Evolutionary conservation across 2,329 filamentous ascomycete genomes (phyloP).

Genomic region (Parascedosporium putredinis): DNA sequence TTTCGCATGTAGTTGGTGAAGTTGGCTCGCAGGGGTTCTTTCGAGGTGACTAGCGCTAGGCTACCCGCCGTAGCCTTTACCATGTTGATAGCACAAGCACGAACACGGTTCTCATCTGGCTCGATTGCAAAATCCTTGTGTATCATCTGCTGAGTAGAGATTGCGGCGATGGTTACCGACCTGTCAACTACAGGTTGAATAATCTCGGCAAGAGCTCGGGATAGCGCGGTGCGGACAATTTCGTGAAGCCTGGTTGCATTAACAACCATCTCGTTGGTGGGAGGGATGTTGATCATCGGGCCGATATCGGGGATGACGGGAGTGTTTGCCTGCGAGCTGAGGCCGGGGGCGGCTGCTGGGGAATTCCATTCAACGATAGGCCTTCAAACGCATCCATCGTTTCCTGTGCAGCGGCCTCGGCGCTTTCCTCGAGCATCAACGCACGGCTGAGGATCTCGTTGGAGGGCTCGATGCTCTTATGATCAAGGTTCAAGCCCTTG

Average conservation of each 20-base stretch:
- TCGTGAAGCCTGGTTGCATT: constrained; percentile 56
- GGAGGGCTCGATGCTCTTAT: constrained; percentile 82
- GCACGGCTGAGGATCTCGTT: constrained; percentile 73
- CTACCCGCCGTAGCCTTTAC: constrained; percentile 91
- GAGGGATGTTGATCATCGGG: constrained; percentile 68
- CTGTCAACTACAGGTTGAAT: constrained; percentile 95
- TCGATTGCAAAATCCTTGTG: constrained; percentile 95
- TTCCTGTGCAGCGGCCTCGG: constrained; percentile 52
- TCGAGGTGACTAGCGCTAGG: constrained; percentile 92
- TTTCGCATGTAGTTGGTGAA: constrained; percentile 92
- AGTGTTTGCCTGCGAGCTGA: constrained; percentile 69
- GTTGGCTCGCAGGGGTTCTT: constrained; percentile 90
- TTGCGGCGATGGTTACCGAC: constrained; percentile 94
- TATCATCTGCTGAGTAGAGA: constrained; percentile 90
- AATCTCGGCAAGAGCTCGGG: constrained; percentile 86
- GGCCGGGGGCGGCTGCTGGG: constrained; percentile 56
- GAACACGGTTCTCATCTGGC: constrained; percentile 75
- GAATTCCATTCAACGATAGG: constrained; percentile 65
- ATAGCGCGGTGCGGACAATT: constrained; percentile 79
- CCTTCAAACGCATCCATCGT: constrained; percentile 74
- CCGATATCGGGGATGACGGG: constrained; percentile 77
- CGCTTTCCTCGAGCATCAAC: constrained; percentile 50
- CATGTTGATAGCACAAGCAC: constrained; percentile 82
- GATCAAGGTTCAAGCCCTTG: constrained; percentile 82
- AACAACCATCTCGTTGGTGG: constrained; percentile 69